phyloP scores from a whole-genome alignment of 768 basidiomycete species.

The Dioszegia crocea region DNA sequence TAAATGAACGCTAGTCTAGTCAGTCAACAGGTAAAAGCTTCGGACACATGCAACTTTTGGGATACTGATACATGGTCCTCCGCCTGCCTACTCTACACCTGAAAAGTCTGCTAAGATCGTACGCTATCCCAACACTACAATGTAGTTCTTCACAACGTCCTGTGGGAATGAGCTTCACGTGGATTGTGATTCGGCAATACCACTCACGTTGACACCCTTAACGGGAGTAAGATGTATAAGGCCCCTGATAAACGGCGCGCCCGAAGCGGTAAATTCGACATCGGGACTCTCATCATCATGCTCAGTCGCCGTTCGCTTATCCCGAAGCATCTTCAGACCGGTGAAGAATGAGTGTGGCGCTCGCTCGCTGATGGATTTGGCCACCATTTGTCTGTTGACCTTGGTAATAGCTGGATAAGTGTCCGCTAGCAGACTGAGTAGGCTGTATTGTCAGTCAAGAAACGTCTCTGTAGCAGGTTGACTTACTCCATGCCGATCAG shows the following conservation, averaged over 20 bases:
- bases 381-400: slow-evolving; percentile 1
- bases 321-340: slow-evolving; percentile 8
- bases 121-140: background rate
- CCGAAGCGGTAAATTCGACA: background rate
- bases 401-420: slow-evolving; percentile 3
- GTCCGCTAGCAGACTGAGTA: slow-evolving; percentile 13
- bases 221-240: slow-evolving; percentile 23
- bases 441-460: slow-evolving; percentile 5
- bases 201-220: slow-evolving; percentile 20
- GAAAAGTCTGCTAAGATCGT: too few species aligned
- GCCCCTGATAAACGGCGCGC: slow-evolving; percentile 3
- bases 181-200: too few species aligned
- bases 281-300: too few species aligned
- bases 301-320: too few species aligned
- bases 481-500: slow-evolving; percentile 16
- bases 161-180: too few species aligned
- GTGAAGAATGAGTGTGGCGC: slow-evolving; percentile 17
- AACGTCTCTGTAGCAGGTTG: too few species aligned
- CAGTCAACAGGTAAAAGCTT: too few species aligned
- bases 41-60: too few species aligned
- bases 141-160: background rate
- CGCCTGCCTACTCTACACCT: too few species aligned
- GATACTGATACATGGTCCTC: too few species aligned
- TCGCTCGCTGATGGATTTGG: slow-evolving; percentile 1
- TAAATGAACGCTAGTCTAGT: background rate